Evolutionary conservation across 2,329 filamentous ascomycete genomes (phyloP).

Genomic region (Exserohilum turcica): DNA sequence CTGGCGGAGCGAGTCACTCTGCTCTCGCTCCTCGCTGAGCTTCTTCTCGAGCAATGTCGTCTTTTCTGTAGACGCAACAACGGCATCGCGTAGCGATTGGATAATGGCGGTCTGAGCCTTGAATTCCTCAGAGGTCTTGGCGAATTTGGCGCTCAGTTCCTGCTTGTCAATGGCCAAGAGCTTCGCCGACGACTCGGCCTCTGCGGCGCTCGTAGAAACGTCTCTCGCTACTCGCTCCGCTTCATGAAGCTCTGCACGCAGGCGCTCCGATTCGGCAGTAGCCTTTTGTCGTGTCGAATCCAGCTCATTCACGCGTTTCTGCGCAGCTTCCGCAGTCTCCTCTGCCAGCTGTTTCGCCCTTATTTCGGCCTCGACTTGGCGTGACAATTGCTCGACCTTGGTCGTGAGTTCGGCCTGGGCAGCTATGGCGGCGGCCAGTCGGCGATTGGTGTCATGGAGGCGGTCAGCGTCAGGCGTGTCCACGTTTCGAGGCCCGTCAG

Average conservation of each 20-base stretch:
- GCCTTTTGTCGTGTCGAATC: conserved; percentile 84
- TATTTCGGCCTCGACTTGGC: conserved; percentile 80
- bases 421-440: conserved; percentile 80
- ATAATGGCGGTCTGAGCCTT: conserved; percentile 75
- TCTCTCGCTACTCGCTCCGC: conserved; percentile 79
- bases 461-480: conserved; percentile 69
- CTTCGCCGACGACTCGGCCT: conserved; percentile 75
- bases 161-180: conserved; percentile 85
- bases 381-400: conserved; percentile 70
- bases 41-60: conserved; percentile 77
- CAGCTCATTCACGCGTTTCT: conserved; percentile 81
- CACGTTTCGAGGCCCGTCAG: conserved; percentile 61
- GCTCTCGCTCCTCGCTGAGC: conserved; percentile 79
- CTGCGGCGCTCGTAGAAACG: conserved; percentile 75
- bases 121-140: conserved; percentile 68
- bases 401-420: conserved; percentile 79
- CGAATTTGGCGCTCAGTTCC: conserved; percentile 71
- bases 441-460: conserved; percentile 75
- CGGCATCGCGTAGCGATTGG: conserved; percentile 74
- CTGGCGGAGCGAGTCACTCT: conserved; percentile 74
- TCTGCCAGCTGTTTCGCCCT: conserved; percentile 83
- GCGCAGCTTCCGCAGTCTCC: conserved; percentile 80
- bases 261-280: conserved; percentile 79
- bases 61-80: conserved; percentile 79
- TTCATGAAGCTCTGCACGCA: conserved; percentile 84